A percentile compares a stretch with the other conserved stretches of the same genome.
phyloP scores from a whole-genome alignment of 2,329 filamentous ascomycete genomes.

The Alternaria ethzedia region DNA sequence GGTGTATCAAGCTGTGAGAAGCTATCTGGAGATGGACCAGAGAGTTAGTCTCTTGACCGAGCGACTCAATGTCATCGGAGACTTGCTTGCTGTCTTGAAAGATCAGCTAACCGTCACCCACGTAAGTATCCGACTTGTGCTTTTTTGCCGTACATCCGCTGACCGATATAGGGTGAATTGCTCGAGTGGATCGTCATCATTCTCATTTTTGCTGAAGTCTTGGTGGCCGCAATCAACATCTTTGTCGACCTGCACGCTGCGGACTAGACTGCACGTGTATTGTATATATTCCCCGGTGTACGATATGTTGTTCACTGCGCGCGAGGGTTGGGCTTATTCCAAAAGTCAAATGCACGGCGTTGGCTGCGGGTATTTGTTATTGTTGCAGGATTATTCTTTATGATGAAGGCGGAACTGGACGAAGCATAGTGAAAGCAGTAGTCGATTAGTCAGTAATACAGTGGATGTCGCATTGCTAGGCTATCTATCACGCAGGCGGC shows the following conservation, averaged over 20 bases:
- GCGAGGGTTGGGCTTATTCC: neutral
- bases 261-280: slow-evolving; percentile 50
- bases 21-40: slow-evolving; percentile 98
- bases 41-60: slow-evolving; percentile 88
- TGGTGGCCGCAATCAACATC: slow-evolving; percentile 93
- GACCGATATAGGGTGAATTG: slow-evolving; percentile 50
- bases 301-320: slow-evolving; percentile 14
- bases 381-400: neutral
- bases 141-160: neutral
- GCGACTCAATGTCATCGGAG: slow-evolving; percentile 88
- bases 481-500: slow-evolving; percentile 6
- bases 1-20: slow-evolving; percentile 92
- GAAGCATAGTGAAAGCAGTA: neutral
- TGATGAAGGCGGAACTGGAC: neutral
- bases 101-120: slow-evolving; percentile 89
- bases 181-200: slow-evolving; percentile 77
- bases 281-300: slow-evolving; percentile 30
- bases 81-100: slow-evolving; percentile 89
- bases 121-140: slow-evolving; percentile 29
- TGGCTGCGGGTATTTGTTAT: slow-evolving; percentile 1
- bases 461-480: slow-evolving; percentile 4
- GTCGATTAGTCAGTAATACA: neutral
- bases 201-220: slow-evolving; percentile 92
- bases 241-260: slow-evolving; percentile 88
- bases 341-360: slow-evolving; percentile 11